Percentiles rank a stretch among this genome's conserved stretches.
Evolutionary conservation across 140 eudicot species (phyloP).

Genomic region (Ambrosia hybrid): DNA sequence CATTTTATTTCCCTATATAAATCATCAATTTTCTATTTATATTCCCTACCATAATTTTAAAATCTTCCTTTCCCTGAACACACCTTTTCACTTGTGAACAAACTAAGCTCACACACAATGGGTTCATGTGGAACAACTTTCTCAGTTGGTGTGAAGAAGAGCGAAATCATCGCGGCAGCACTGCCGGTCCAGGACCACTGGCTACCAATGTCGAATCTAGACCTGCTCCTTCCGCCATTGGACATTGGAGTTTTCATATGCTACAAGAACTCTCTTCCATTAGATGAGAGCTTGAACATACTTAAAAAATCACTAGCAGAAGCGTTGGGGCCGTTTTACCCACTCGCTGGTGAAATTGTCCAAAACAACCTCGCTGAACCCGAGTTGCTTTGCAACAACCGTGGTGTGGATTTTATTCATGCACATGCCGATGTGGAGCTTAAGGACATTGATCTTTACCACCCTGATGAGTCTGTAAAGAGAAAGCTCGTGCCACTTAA

Average conservation of each 20-base stretch:
- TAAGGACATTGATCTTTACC: conserved; percentile 42
- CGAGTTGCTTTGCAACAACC: conserved; percentile 61
- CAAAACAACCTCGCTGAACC: conserved; percentile 55
- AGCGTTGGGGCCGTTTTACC: conserved; percentile 45
- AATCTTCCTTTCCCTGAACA: background rate
- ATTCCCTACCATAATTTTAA: conserved; percentile 8
- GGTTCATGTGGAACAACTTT: conserved; percentile 30
- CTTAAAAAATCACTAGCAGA: conserved; percentile 61
- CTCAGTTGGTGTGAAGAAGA: conserved; percentile 31
- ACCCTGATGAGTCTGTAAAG: conserved; percentile 48
- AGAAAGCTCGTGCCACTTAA: conserved; percentile 55
- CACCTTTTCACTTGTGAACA: background rate
- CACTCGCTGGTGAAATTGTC: conserved; percentile 67
- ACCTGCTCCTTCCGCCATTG: conserved; percentile 63
- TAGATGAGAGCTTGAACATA: conserved; percentile 17
- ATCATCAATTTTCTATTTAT: background rate
- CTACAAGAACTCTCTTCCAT: conserved; percentile 33
- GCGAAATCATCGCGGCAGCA: conserved; percentile 46
- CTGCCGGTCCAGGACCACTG: conserved; percentile 57
- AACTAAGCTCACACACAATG: conserved; percentile 8
- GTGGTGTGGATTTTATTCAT: conserved; percentile 65
- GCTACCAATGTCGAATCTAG: conserved; percentile 65
- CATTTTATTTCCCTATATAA: conserved; percentile 16
- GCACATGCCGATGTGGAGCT: conserved; percentile 56
- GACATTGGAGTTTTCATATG: conserved; percentile 64